These are phyloP conservation scores for Dioszegia crocea DNA, from an alignment of 768 basidiomycete genomes.

Conservation along the genomic window DNA sequence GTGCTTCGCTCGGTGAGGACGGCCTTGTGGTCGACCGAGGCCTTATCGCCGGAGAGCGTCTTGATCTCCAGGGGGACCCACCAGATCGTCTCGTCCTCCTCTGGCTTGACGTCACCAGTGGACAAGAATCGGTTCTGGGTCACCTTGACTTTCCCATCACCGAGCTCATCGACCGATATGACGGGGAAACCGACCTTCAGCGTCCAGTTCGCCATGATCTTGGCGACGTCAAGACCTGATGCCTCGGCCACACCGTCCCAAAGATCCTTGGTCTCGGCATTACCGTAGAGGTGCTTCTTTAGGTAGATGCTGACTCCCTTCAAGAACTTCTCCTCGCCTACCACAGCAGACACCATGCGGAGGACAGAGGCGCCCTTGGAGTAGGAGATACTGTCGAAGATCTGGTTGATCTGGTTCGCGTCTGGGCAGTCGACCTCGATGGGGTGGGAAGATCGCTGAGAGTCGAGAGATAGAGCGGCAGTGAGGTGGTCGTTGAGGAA, in stretches of 20 bases:
- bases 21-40: slow-evolving; percentile 59
- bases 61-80: slow-evolving; percentile 69
- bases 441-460: slow-evolving; percentile 82
- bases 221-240: slow-evolving; percentile 66
- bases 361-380: slow-evolving; percentile 69
- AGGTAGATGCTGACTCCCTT: slow-evolving; percentile 87
- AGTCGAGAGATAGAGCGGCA: slow-evolving; percentile 73
- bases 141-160: slow-evolving; percentile 64
- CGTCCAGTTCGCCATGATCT: slow-evolving; percentile 89
- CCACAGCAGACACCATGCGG: slow-evolving; percentile 83
- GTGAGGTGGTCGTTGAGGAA: slow-evolving; percentile 77
- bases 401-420: slow-evolving; percentile 78
- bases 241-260: slow-evolving; percentile 79
- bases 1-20: slow-evolving; percentile 68
- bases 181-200: slow-evolving; percentile 86
- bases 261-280: slow-evolving; percentile 77
- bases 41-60: slow-evolving; percentile 59
- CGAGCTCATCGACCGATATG: slow-evolving; percentile 73
- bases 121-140: slow-evolving; percentile 90
- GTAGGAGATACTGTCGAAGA: slow-evolving; percentile 84
- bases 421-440: slow-evolving; percentile 88
- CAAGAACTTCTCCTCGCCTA: slow-evolving; percentile 83
- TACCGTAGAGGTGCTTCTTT: slow-evolving; percentile 78
- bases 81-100: slow-evolving; percentile 89
- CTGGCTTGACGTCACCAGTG: slow-evolving; percentile 68